Base-by-base conservation (phyloP, 345 rosid species). In the Pistacia integerrima region DNA sequence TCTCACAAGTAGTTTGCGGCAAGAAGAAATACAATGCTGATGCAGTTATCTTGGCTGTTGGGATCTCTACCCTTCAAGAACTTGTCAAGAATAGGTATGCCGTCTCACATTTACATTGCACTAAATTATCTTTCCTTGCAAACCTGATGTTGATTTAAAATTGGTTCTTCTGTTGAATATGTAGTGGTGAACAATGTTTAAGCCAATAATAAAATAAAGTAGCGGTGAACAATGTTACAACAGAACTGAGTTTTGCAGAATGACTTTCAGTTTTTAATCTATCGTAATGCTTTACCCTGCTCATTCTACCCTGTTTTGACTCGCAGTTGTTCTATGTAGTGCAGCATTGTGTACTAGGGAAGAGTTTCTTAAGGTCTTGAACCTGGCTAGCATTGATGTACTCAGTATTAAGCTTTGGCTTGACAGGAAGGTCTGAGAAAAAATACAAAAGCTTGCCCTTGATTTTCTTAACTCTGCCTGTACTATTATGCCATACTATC, bases 281-380 rank as follows among this genome's bases (percentile, higher is more conserved):
- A 35, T 70, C 61, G 1, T 48, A 9, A 46, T 11, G 18, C 25
- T 73, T 59, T 60, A 33, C 54, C 67, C 5, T 51, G 74, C 12
- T 62, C 60, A 62, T 18, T 54, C 11, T 74, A 65, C 64, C 75
- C 70, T 36, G 62, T 77, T 76, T 74, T 78, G 44, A 89, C 71
- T 60, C 64, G 82, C 62, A 52, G 61, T 83, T 73, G 63, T 77
- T 76, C 67, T 81, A 66, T 91, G 56, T 82, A 86, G 93, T 79
- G 87, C 89, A 86, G 90, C 82, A 67, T 76, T 88, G 74, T 66
- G 60, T 83, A 74, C 83, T 16, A 76, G 81, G 63, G 90, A 86
- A 74, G 96, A 91, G 80, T 91, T 89, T 81, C 76, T 84, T 67
- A 91, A 79, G 80, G 90, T 87, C 55, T 66, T 84, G 85, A 88